These are phyloP conservation scores for Fomitopsis pulvina DNA, from an alignment of 768 basidiomycete species.

Conservation along the genomic window DNA sequence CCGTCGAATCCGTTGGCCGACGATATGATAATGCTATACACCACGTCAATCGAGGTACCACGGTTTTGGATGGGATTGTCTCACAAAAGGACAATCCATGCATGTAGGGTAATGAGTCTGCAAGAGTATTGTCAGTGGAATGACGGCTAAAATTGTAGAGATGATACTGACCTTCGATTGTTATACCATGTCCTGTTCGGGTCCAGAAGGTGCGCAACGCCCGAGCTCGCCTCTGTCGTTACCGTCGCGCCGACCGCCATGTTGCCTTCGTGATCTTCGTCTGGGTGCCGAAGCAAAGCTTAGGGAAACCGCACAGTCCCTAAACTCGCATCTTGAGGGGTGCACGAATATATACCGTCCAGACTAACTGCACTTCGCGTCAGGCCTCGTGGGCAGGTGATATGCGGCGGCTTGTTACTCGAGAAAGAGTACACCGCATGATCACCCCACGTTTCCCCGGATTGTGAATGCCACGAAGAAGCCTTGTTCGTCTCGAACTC, in stretches of 20 bases:
- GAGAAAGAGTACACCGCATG: neutral
- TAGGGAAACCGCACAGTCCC: conserved; percentile 19
- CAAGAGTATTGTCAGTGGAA: neutral
- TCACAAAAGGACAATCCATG: conserved; percentile 24
- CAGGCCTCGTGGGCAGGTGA: neutral
- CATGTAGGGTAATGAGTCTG: conserved; percentile 20
- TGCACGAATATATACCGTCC: conserved; percentile 10
- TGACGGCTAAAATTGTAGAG: neutral
- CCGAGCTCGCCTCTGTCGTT: conserved; percentile 24
- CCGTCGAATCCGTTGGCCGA: conserved; percentile 33
- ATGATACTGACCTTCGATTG: conserved; percentile 47
- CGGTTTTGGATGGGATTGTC: neutral
- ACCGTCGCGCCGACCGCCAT: conserved; percentile 51
- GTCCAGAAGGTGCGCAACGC: conserved; percentile 52
- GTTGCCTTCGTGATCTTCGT: conserved; percentile 18
- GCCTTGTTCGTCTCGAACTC: neutral
- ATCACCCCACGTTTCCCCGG: conserved; percentile 3
- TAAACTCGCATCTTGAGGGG: conserved; percentile 7
- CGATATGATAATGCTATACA: conserved; percentile 29
- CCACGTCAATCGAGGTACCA: neutral
- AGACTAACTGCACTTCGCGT: neutral
- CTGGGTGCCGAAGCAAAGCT: conserved; percentile 5
- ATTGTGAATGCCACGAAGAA: neutral
- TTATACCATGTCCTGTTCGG: conserved; percentile 73
- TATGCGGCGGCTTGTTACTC: neutral